Base-by-base conservation (phyloP, 306 rosid genomes). In the Cucurbita pepo region DNA sequence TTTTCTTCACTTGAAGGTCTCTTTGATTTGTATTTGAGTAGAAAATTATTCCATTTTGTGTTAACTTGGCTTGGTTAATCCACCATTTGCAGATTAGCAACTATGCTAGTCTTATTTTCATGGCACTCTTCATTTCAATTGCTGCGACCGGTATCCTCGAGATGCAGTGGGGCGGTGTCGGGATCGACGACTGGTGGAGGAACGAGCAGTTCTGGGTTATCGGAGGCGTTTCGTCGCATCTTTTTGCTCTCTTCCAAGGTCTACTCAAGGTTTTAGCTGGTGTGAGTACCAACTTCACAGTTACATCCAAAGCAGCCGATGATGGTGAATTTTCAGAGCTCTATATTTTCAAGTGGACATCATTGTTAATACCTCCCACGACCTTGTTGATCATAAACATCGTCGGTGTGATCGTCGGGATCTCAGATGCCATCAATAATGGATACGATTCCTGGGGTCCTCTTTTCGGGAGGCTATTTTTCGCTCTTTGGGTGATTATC, bases 371-470 rank as follows among this genome's bases (percentile, higher is more conserved):
- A 58, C 95, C 95, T 73, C 99, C 95, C 61, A 94, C 81, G 3
- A 91, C 97, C 1, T 57, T 94, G 56, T 76, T 94, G 69, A 91
- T 94, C 75, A 83, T 94, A 62, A 94, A 94, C 38, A 85, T 94
- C 0, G 86, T 91, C 10, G 99, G 97, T 16, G 92, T 94, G 8
- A 71, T 94, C 34, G 97, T 94, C 19, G 99, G 99, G 34, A 45
- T 94, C 71, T 87, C 97, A 5, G 96, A 93, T 14, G 94, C 98
- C 67, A 93, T 93, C 86, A 93, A 93, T 76, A 93, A 90, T 38
- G 98, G 98, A 43, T 93, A 93, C 15, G 96, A 94, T 44, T 86
- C 99, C 21, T 91, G 99, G 99, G 99, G 97, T 56, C 97, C 96
- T 36, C 89, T 94, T 36, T 94, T 94, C 19, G 97, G 97, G 50